Conservation (phyloP, 495 filamentous ascomycete species). For the Xylaria palmicola region DNA sequence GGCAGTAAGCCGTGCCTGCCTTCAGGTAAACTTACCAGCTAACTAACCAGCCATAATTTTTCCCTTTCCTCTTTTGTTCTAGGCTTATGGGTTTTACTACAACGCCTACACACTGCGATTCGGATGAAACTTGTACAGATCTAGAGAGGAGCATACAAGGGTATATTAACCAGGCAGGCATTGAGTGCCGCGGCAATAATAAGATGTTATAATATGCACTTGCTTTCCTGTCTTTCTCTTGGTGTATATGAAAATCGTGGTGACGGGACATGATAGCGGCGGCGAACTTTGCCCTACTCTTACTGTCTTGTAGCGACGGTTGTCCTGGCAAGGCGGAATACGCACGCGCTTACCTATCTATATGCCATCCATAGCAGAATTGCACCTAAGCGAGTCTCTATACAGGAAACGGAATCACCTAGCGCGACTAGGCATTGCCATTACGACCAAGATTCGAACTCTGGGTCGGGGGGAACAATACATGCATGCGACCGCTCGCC, state of each 20-base stretch:
- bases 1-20: neutral
- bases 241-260: neutral
- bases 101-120: neutral
- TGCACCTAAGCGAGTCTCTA: neutral
- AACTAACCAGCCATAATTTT: constrained; percentile 3
- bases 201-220: constrained; percentile 5
- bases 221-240: neutral
- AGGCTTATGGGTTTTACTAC: too few species aligned
- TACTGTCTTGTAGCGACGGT: too few species aligned
- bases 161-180: neutral
- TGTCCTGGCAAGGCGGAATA: too few species aligned
- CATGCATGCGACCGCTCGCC: neutral
- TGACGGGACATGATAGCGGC: neutral
- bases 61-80: too few species aligned
- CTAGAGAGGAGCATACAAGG: neutral
- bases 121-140: neutral
- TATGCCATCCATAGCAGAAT: neutral
- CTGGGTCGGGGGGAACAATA: neutral
- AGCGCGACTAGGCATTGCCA: neutral
- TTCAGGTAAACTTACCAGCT: neutral
- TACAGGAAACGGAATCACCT: neutral
- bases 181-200: neutral
- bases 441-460: neutral
- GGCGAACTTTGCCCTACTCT: too few species aligned
- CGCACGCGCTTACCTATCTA: neutral